These are phyloP conservation scores for Paxillus rubicundulus DNA, from an alignment of 768 basidiomycete species.

Conservation along the genomic window DNA sequence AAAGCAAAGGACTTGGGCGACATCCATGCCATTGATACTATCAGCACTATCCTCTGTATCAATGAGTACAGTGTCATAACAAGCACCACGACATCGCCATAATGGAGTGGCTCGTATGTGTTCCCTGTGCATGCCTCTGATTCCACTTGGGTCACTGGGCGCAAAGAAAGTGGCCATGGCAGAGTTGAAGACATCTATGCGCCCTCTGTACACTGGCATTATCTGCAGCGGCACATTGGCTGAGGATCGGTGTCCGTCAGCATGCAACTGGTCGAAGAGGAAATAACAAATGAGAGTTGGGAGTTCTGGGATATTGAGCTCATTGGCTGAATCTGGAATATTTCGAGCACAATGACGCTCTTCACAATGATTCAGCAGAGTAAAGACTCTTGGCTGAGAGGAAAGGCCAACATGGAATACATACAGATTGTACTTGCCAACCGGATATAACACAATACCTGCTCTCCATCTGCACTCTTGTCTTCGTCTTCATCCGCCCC, in stretches of 20 bases:
- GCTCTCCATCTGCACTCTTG: no score
- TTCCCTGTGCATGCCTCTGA: constrained; percentile 7
- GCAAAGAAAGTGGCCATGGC: constrained; percentile 3
- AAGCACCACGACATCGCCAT: not conserved
- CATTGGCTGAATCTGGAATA: not conserved
- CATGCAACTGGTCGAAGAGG: constrained; percentile 1
- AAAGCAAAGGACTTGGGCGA: constrained; percentile 2
- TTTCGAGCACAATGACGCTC: no score
- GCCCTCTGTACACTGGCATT: constrained; percentile 10
- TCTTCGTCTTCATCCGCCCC: no score
- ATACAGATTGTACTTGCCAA: no score
- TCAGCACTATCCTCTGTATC: not conserved
- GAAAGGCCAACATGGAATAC: no score
- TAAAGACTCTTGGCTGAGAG: not conserved
- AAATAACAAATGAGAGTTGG: not conserved
- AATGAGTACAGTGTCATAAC: constrained; percentile 9
- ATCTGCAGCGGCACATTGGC: constrained; percentile 2
- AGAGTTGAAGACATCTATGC: not conserved
- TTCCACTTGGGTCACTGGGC: constrained; percentile 6
- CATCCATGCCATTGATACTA: not conserved
- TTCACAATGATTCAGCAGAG: not conserved
- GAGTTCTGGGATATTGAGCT: not conserved
- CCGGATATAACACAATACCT: not conserved
- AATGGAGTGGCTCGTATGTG: not conserved
- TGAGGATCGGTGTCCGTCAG: not conserved